Percentiles rank a stretch among this genome's conserved stretches.
These are phyloP conservation scores for Gynochthodes officinalis DNA, from an alignment of 257 asterid genomes.

Conservation along the genomic window DNA sequence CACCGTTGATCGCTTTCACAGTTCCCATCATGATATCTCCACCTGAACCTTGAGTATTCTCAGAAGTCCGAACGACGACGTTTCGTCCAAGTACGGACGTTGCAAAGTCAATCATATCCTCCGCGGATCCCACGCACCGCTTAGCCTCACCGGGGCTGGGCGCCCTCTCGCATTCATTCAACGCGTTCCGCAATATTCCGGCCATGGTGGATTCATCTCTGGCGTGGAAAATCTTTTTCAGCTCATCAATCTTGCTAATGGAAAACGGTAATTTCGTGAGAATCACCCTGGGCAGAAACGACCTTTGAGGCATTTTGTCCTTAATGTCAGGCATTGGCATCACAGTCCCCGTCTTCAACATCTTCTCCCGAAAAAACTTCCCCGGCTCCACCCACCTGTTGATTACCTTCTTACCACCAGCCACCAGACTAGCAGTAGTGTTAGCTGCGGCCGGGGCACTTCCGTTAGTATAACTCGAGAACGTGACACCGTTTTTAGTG, in stretches of 20 bases:
- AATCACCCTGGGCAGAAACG: conserved; percentile 74
- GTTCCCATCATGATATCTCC: conserved; percentile 46
- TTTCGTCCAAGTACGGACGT: conserved; percentile 75
- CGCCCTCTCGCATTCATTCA: conserved; percentile 73
- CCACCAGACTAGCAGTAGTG: conserved; percentile 5
- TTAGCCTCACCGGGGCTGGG: conserved; percentile 80
- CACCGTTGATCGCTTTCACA: conserved; percentile 72
- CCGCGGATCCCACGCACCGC: conserved; percentile 73
- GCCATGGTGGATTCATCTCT: conserved; percentile 45
- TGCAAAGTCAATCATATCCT: conserved; percentile 92
- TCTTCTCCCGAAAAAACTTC: conserved; percentile 70
- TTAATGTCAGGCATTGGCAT: conserved; percentile 91
- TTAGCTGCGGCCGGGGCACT: conserved; percentile 3
- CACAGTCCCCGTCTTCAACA: conserved; percentile 53
- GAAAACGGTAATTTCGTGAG: conserved; percentile 82
- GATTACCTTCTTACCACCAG: conserved; percentile 32
- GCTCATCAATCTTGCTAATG: conserved; percentile 42
- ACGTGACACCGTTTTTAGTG: conserved; percentile 38
- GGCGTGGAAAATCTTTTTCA: conserved; percentile 67
- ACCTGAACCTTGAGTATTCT: conserved; percentile 45
- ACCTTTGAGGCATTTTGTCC: conserved; percentile 91
- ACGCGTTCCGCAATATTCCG: conserved; percentile 40
- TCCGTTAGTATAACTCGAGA: conserved; percentile 46
- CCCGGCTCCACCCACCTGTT: conserved; percentile 78
- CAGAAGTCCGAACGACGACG: conserved; percentile 58